Evolutionary conservation across 768 basidiomycete species (phyloP).

Genomic region (Floccularia luteovirens): DNA sequence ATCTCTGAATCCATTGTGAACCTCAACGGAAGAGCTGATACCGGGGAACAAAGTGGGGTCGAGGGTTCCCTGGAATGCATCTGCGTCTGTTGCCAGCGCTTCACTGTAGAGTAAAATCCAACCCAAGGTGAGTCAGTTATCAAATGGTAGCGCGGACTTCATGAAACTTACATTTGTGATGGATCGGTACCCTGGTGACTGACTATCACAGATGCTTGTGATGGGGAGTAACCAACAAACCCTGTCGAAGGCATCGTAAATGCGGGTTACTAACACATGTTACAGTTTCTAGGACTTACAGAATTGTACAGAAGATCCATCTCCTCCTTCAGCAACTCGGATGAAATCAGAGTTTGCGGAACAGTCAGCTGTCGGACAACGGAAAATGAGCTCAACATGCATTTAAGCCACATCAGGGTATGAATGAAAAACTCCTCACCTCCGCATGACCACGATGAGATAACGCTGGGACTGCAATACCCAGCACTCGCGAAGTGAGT

Average conservation of each 20-base stretch:
- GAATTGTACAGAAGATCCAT: constrained; percentile 30
- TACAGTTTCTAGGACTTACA: constrained; percentile 26
- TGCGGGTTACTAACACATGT: neutral
- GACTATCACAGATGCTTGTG: constrained; percentile 6
- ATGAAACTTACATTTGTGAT: constrained; percentile 19
- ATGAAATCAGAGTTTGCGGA: constrained; percentile 36
- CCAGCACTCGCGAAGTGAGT: constrained; percentile 43
- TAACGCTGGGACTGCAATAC: constrained; percentile 35
- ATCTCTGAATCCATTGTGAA: constrained; percentile 35
- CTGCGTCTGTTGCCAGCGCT: constrained; percentile 28
- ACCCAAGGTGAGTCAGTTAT: neutral
- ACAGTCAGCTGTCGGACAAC: constrained; percentile 28
- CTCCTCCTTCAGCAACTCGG: constrained; percentile 42
- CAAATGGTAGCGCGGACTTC: neutral
- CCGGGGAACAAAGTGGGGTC: constrained; percentile 36
- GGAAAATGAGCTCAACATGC: neutral
- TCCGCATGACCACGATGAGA: constrained; percentile 48
- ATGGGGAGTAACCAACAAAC: constrained; percentile 3
- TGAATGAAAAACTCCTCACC: constrained; percentile 8
- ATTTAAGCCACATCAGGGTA: neutral
- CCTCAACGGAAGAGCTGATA: constrained; percentile 26
- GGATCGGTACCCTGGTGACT: constrained; percentile 18
- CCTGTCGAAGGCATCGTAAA: neutral
- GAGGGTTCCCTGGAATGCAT: constrained; percentile 22
- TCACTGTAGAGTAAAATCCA: constrained; percentile 14